Evolutionary conservation across 2,329 filamentous ascomycete genomes (phyloP).

Genomic region (Phyllosticta ampelicida): DNA sequence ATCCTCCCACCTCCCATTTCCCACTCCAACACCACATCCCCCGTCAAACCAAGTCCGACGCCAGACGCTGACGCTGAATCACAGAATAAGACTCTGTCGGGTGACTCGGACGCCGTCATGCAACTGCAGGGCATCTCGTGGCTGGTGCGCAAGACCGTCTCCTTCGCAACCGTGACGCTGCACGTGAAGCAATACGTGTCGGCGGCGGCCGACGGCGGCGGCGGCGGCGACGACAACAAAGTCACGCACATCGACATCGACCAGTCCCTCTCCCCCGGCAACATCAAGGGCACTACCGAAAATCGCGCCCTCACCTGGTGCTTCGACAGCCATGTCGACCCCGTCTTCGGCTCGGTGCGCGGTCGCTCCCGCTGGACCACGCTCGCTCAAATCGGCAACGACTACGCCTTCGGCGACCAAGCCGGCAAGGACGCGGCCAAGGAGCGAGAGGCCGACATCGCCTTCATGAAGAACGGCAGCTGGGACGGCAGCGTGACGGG

Average conservation of each 20-base stretch:
- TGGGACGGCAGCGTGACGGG: constrained; percentile 22
- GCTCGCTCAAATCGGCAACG: constrained; percentile 13
- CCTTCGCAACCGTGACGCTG: constrained; percentile 58
- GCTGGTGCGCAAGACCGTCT: constrained; percentile 61
- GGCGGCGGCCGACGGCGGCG: too few relatives aligned
- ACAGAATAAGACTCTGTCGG: constrained; percentile 67
- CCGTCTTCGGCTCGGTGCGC: constrained; percentile 64
- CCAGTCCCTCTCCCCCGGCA: constrained; percentile 56
- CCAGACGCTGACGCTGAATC: background rate
- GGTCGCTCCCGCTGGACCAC: constrained; percentile 47
- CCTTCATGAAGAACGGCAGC: constrained; percentile 1
- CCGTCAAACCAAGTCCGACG: too few relatives aligned
- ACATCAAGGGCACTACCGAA: constrained; percentile 56
- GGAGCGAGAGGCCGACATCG: background rate
- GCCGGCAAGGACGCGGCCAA: constrained; percentile 7
- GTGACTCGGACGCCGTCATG: constrained; percentile 57
- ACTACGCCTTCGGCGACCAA: background rate
- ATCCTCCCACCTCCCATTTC: background rate
- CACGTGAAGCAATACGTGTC: constrained; percentile 39
- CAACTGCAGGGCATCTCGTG: constrained; percentile 47
- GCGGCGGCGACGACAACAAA: constrained; percentile 19
- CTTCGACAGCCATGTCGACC: constrained; percentile 59
- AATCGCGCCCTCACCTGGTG: constrained; percentile 46
- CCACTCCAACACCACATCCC: background rate
- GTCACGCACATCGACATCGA: constrained; percentile 52